phyloP scores from a whole-genome alignment of 2,329 filamentous ascomycete genomes.

The Fusarium anguioides region DNA sequence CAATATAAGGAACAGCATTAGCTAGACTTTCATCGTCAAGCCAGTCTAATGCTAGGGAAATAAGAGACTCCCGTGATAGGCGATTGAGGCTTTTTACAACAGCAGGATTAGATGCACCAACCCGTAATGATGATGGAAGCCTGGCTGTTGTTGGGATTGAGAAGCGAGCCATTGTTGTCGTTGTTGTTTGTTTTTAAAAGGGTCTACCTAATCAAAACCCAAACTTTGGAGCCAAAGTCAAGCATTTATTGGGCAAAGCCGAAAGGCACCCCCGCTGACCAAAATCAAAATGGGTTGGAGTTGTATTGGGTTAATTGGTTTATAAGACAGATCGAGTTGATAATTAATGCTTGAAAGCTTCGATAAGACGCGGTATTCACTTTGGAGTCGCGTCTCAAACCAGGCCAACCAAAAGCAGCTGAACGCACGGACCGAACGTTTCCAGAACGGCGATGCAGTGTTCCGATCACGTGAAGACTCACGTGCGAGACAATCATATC shows the following conservation, averaged over 20 bases:
- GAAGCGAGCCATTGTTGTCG: conserved; percentile 61
- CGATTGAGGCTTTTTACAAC: conserved; percentile 75
- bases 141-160: conserved; percentile 78
- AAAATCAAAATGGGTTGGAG: not conserved
- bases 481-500: not conserved
- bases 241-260: not conserved
- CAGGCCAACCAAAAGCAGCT: not conserved
- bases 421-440: conserved; percentile 15
- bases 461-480: not conserved
- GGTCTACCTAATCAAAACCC: not conserved
- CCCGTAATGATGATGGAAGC: conserved; percentile 75
- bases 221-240: conserved; percentile 1
- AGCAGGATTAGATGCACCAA: conserved; percentile 72
- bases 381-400: conserved; percentile 22
- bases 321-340: not conserved
- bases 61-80: conserved; percentile 76
- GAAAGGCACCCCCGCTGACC: conserved; percentile 9
- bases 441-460: accelerated
- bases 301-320: not conserved
- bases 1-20: conserved; percentile 58
- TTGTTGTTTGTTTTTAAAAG: conserved; percentile 19
- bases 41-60: conserved; percentile 81
- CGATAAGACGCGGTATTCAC: conserved; percentile 28
- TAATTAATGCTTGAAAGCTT: conserved; percentile 19
- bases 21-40: conserved; percentile 73